These are phyloP conservation scores for Eucalyptus grandis DNA, from an alignment of 345 rosid genomes.

Conservation along the genomic window DNA sequence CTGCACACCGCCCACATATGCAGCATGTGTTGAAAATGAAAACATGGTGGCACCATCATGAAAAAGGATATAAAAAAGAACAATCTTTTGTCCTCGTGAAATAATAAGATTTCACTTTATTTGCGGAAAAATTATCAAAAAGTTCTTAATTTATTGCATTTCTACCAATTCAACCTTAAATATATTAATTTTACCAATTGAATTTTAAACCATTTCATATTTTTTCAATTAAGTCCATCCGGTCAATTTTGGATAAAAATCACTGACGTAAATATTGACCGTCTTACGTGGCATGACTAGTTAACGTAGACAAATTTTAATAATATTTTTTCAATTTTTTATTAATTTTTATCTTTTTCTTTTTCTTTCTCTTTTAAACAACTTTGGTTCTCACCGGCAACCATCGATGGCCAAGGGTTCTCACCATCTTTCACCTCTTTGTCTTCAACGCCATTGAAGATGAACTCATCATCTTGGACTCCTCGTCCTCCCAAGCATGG, in stretches of 20 bases:
- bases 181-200: no score
- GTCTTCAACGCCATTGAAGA: background rate
- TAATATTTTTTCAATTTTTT: no score
- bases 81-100: background rate
- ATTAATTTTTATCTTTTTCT: no score
- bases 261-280: rapidly evolving
- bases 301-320: rapidly evolving
- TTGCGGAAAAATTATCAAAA: no score
- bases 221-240: rapidly evolving
- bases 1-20: background rate
- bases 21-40: background rate
- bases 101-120: background rate
- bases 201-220: no score
- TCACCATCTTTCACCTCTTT: background rate
- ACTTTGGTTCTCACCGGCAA: rapidly evolving
- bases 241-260: rapidly evolving
- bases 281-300: rapidly evolving
- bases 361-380: rapidly evolving
- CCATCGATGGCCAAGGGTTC: rapidly evolving
- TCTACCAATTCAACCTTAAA: no score
- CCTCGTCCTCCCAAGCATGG: background rate
- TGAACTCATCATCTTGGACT: background rate
- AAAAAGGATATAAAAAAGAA: background rate
- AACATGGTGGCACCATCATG: background rate
- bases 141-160: no score